phyloP scores from a whole-genome alignment of 805 yeast species.

The Starmerella roubikii region DNA sequence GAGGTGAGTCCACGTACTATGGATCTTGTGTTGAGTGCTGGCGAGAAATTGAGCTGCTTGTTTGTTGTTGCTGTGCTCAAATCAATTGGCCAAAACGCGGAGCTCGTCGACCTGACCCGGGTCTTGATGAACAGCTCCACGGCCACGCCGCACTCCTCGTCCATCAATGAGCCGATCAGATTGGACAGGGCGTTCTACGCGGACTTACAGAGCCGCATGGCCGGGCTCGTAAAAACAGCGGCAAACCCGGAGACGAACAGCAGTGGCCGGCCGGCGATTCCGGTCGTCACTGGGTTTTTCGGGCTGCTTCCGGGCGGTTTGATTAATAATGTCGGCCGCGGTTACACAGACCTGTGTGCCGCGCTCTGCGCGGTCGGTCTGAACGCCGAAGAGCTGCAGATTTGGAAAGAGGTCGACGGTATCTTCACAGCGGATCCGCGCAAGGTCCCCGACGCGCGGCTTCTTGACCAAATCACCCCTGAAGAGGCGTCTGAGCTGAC shows the following conservation, averaged over 20 bases:
- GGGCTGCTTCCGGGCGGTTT: slow-evolving; percentile 95
- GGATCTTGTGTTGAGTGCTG: slow-evolving; percentile 82
- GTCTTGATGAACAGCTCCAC: slow-evolving; percentile 32
- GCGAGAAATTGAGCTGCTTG: slow-evolving; percentile 83
- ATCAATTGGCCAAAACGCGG: slow-evolving; percentile 66
- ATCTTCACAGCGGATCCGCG: slow-evolving; percentile 98
- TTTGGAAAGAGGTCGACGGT: slow-evolving; percentile 99
- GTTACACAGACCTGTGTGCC: slow-evolving; percentile 95
- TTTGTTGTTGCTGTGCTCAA: slow-evolving; percentile 77
- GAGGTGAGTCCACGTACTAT: slow-evolving; percentile 80
- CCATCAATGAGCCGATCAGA: slow-evolving; percentile 31
- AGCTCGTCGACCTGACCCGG: slow-evolving; percentile 64
- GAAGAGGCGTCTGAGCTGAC: slow-evolving; percentile 98
- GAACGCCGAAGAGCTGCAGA: slow-evolving; percentile 85
- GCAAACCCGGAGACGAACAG: slow-evolving; percentile 22
- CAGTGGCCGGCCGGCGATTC: slow-evolving; percentile 32
- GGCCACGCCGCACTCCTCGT: slow-evolving; percentile 30
- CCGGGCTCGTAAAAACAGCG: slow-evolving; percentile 30
- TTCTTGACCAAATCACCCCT: slow-evolving; percentile 80
- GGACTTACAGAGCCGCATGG: slow-evolving; percentile 38
- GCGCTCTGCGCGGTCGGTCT: slow-evolving; percentile 90
- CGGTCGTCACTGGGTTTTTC: slow-evolving; percentile 91
- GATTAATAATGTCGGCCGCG: slow-evolving; percentile 86
- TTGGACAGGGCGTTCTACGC: slow-evolving; percentile 54
- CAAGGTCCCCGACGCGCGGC: slow-evolving; percentile 78